Conservation (phyloP, 1,139 yeast species). For the Protomyces arabidopsidicola region DNA sequence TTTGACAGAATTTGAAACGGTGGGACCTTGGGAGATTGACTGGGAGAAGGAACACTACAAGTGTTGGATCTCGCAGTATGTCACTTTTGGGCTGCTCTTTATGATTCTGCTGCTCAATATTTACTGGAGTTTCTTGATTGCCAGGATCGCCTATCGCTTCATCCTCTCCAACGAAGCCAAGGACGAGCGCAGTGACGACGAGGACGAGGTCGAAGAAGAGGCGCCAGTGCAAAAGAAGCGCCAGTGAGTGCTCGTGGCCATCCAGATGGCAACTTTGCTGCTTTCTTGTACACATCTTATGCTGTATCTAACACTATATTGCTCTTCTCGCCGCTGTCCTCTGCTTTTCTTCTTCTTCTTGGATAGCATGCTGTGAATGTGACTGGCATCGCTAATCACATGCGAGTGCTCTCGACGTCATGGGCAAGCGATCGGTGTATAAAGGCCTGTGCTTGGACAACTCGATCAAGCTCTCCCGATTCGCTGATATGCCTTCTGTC, state of each 20-base stretch:
- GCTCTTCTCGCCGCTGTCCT: too few relatives aligned
- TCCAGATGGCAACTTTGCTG: too few relatives aligned
- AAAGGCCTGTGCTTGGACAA: too few relatives aligned
- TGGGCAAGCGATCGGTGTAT: too few relatives aligned
- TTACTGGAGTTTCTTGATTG: constrained; percentile 80
- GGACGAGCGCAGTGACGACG: constrained; percentile 91
- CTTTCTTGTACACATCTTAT: too few relatives aligned
- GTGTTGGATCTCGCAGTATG: constrained; percentile 90
- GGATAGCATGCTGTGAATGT: too few relatives aligned
- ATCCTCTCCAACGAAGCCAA: constrained; percentile 54
- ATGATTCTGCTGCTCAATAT: constrained; percentile 80
- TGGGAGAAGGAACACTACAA: constrained; percentile 94
- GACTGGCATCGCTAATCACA: too few relatives aligned
- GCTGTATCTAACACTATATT: too few relatives aligned
- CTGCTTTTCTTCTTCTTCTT: too few relatives aligned
- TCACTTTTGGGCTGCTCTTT: constrained; percentile 69
- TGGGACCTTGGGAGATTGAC: constrained; percentile 47
- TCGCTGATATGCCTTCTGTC: background rate
- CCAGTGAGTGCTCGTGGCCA: background rate
- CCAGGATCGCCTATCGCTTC: constrained; percentile 68
- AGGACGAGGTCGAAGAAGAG: constrained; percentile 43
- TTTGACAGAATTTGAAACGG: constrained; percentile 73
- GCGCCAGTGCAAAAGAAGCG: background rate
- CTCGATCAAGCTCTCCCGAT: too few relatives aligned
- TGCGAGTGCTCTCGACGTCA: too few relatives aligned